Base-by-base conservation (phyloP, 2,329 filamentous ascomycete genomes). In the Trichophyton mentagrophytes region DNA sequence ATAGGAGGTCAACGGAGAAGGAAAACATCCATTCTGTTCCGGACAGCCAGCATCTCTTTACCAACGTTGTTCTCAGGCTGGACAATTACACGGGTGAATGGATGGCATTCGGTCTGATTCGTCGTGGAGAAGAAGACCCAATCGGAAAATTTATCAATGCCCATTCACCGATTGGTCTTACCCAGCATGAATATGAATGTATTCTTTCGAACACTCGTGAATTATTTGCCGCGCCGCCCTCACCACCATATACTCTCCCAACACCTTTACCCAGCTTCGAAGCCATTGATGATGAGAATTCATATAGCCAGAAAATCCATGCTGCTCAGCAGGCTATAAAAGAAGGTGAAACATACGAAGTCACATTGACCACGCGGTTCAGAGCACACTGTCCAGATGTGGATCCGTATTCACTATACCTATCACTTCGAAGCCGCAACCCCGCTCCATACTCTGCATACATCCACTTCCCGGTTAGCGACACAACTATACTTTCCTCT, bases 391-490 rank as follows among this genome's bases (percentile, higher is more conserved):
- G 76, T 64, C 66, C 69, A 22, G 58, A 58, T 13, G 59, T 38
- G 13, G 62, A 62, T 7, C 62, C 62, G 5, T 64, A 61, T 36
- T 62, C 66, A 4, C 78, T 95, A 30, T 95, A 91, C 76, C 82
- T 82, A 51, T 79, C 81, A 1, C 80, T 95, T 1, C 83, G 87
- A 38, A 75, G 77, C 3, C 80, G 82, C 53, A 93, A 95, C 62
- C 88, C 90, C 0, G 89, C 90, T 0, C 88, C 90, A 0, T 95
- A 95, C 74, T 88, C 88, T 25, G 90, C 89, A 0, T 96, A 88
- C 70, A 77, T 95, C 61, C 84, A 83, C 9, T 80, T 96, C 15
- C 82, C 83, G 2, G 73, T 76, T 36, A 82, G 83, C 2, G 90
- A 89, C 1, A 62, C 56, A 6, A 44, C 60, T 3, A 80, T 97